Evolutionary conservation across 305 asterid genomes (phyloP).

Genomic region (Galium porrigens): DNA sequence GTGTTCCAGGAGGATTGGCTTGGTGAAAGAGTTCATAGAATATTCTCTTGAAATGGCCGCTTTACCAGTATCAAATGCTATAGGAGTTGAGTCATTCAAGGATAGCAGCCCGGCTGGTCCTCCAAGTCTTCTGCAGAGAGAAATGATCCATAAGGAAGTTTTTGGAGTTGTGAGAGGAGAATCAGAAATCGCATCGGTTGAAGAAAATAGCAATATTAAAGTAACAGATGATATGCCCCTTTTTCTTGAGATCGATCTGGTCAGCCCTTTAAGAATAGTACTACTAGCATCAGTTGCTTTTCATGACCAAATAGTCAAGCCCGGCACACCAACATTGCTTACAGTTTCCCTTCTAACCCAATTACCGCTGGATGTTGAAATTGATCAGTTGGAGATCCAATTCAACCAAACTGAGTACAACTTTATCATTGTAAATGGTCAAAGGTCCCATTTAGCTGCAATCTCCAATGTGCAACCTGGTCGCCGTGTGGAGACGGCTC

Average conservation of each 20-base stretch:
- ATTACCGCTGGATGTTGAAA: slow-evolving; percentile 58
- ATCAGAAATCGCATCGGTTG: slow-evolving; percentile 29
- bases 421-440: slow-evolving; percentile 68
- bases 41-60: slow-evolving; percentile 98
- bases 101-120: slow-evolving; percentile 79
- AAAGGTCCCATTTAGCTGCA: slow-evolving; percentile 58
- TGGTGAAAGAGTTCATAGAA: slow-evolving; percentile 70
- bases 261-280: slow-evolving; percentile 75
- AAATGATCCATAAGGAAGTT: slow-evolving; percentile 68
- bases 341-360: slow-evolving; percentile 75
- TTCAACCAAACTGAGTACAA: slow-evolving; percentile 86
- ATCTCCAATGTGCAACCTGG: slow-evolving; percentile 56
- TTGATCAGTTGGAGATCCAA: slow-evolving; percentile 94
- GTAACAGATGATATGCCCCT: slow-evolving; percentile 62
- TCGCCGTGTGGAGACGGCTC: slow-evolving; percentile 77
- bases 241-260: slow-evolving; percentile 86
- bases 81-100: slow-evolving; percentile 27
- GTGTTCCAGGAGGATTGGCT: slow-evolving; percentile 61
- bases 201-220: slow-evolving; percentile 34
- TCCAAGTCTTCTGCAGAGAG: slow-evolving; percentile 53
- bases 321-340: slow-evolving; percentile 54
- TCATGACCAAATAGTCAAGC: slow-evolving; percentile 86
- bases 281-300: slow-evolving; percentile 92
- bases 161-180: slow-evolving; percentile 60
- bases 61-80: slow-evolving; percentile 47